Conservation (phyloP, 352 stramenopile genomes). For the Pythium periplocum region DNA sequence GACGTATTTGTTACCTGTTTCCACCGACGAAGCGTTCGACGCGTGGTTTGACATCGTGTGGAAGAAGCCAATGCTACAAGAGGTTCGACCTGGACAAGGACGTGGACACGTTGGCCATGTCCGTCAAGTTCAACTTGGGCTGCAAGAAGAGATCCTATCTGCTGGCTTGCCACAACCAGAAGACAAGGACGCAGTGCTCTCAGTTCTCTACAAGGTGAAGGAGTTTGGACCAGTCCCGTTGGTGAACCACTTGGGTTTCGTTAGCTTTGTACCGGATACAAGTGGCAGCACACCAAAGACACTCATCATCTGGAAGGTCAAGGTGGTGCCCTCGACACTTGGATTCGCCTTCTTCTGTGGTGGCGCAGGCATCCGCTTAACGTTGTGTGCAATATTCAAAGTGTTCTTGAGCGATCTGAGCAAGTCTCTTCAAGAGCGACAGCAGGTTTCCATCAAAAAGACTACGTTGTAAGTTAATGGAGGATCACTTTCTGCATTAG, state of each 20-base stretch:
- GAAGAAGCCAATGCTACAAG: conserved; percentile 17
- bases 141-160: conserved; percentile 65
- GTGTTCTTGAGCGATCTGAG: conserved; percentile 20
- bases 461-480: too few relatives aligned
- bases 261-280: conserved; percentile 56
- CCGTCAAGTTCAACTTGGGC: conserved; percentile 35
- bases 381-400: conserved; percentile 24
- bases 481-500: too few relatives aligned
- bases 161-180: conserved; percentile 31
- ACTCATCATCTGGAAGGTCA: conserved; percentile 51
- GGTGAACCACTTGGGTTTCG: conserved; percentile 39
- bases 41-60: conserved; percentile 56
- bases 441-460: too few relatives aligned
- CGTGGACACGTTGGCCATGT: conserved; percentile 50
- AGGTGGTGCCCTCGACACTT: conserved; percentile 38
- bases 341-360: conserved; percentile 50
- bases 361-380: conserved; percentile 35
- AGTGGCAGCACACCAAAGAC: conserved; percentile 17
- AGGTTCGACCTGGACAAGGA: conserved; percentile 38
- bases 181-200: conserved; percentile 32
- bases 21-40: conserved; percentile 50
- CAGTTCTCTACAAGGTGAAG: conserved; percentile 43
- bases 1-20: conserved; percentile 39
- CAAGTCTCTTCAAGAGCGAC: not conserved
- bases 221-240: conserved; percentile 38